These are phyloP conservation scores for Botrytis fabae DNA, from an alignment of 2,329 filamentous ascomycete species.

Conservation along the genomic window DNA sequence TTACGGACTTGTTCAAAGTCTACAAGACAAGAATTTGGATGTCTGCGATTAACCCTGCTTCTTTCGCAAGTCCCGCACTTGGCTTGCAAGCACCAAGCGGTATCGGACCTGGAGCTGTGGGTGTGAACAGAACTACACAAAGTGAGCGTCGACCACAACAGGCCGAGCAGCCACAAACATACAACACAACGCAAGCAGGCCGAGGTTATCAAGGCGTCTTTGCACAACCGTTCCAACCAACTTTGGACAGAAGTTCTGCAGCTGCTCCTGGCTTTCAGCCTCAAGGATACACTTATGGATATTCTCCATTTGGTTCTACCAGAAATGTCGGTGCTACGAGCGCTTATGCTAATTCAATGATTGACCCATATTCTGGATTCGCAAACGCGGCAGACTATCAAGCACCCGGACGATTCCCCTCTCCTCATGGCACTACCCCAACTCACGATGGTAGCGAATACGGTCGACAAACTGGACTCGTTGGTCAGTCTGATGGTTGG, in stretches of 20 bases:
- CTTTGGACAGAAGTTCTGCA: slow-evolving; percentile 45
- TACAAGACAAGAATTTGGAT: slow-evolving; percentile 99
- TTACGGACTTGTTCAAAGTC: slow-evolving; percentile 97
- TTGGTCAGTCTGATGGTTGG: slow-evolving; percentile 55
- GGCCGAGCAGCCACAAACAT: slow-evolving; percentile 38
- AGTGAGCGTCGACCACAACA: slow-evolving; percentile 46
- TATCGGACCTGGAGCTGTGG: slow-evolving; percentile 66
- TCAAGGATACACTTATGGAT: slow-evolving; percentile 45
- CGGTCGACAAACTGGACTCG: slow-evolving; percentile 46
- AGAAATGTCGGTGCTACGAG: slow-evolving; percentile 41
- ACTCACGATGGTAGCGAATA: slow-evolving; percentile 45
- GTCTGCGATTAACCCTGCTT: slow-evolving; percentile 97
- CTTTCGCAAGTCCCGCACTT: slow-evolving; percentile 78
- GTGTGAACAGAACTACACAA: slow-evolving; percentile 48
- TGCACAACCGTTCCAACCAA: slow-evolving; percentile 47
- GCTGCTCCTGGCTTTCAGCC: slow-evolving; percentile 45
- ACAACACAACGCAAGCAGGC: slow-evolving; percentile 30
- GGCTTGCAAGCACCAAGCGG: slow-evolving; percentile 69
- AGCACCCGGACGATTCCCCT: slow-evolving; percentile 49
- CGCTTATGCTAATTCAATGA: slow-evolving; percentile 45
- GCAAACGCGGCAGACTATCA: slow-evolving; percentile 48
- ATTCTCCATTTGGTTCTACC: slow-evolving; percentile 48
- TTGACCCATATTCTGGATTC: slow-evolving; percentile 49
- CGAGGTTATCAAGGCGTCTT: slow-evolving; percentile 44
- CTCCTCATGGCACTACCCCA: slow-evolving; percentile 42